Evolutionary conservation across 73 alveolate species (phyloP).

Genomic region (Tetrahymena thermophila): DNA sequence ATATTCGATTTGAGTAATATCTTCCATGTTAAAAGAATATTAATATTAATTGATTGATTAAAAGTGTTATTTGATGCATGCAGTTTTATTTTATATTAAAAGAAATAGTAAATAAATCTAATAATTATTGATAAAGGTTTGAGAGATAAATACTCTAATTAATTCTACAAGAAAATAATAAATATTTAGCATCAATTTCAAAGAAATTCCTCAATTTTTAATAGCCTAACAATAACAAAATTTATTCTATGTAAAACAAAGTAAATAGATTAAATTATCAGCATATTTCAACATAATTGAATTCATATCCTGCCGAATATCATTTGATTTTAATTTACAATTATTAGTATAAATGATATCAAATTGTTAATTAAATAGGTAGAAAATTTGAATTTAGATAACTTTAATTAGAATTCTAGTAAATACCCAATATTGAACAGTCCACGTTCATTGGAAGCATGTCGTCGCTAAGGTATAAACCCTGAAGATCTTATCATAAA

Average conservation of each 20-base stretch:
- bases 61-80: background rate
- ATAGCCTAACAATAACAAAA: background rate
- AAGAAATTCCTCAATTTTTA: background rate
- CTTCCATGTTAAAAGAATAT: background rate
- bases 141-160: background rate
- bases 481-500: conserved; percentile 34
- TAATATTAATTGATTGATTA: background rate
- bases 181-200: background rate
- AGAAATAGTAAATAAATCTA: background rate
- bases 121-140: background rate
- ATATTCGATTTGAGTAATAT: background rate
- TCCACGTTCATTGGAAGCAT: conserved; percentile 53
- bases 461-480: conserved; percentile 47
- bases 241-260: background rate
- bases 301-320: background rate
- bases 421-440: conserved; percentile 36
- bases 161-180: background rate
- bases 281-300: too few relatives aligned
- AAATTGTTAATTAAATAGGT: background rate
- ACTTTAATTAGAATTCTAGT: conserved; percentile 17
- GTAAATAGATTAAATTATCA: background rate
- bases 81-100: background rate
- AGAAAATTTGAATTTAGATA: background rate
- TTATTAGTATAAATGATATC: background rate
- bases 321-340: too few relatives aligned